Evolutionary conservation across 2,329 filamentous ascomycete genomes (phyloP), one percentile per base, ranked within the genome.

Genomic region (Boeremia lycopersici): DNA sequence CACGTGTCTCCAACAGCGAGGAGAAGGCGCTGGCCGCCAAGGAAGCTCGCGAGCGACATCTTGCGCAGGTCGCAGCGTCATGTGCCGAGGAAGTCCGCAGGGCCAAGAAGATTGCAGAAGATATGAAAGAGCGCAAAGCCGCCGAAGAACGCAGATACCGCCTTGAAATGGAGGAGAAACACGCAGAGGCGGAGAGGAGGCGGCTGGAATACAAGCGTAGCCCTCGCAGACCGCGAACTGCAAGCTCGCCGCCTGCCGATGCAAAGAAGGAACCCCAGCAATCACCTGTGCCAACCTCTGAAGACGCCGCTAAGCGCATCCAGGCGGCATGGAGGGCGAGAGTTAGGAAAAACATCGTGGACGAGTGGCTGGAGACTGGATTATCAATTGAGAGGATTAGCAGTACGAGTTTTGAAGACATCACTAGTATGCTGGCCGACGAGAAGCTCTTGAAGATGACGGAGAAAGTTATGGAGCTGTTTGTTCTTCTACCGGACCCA

Each of bases 41-140:
- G 59, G 84, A 91, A 61, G 88, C 90, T 1, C 84, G 91, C 53
- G 89, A 93, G 77, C 89, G 89, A 64, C 91, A 93, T 64, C 77
- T 95, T 15, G 90, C 89, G 8, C 90, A 93, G 72, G 92, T 93
- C 38, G 89, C 90, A 4, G 89, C 90, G 43, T 83, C 86, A 56
- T 93, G 90, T 69, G 90, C 90, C 17, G 90, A 92, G 73, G 90
- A 95, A 71, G 90, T 95, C 13, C 87, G 89, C 70, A 84, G 89
- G 60, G 90, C 90, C 47, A 93, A 93, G 79, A 88, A 89, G 45
- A 82, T 93, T n/a, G 90, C 90, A 12, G 89, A 91, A 72, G 87
- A 84, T 53, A 91, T 90, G 79, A 92, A 91, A 75, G 88, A 90
- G 76, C 88, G 89, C 72, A 86, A 90, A 60, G 88, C 91, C 69